A percentile compares a stretch with the other conserved stretches of the same genome.
phyloP scores from a whole-genome alignment of 768 basidiomycete species.

The Boletellus ananas region DNA sequence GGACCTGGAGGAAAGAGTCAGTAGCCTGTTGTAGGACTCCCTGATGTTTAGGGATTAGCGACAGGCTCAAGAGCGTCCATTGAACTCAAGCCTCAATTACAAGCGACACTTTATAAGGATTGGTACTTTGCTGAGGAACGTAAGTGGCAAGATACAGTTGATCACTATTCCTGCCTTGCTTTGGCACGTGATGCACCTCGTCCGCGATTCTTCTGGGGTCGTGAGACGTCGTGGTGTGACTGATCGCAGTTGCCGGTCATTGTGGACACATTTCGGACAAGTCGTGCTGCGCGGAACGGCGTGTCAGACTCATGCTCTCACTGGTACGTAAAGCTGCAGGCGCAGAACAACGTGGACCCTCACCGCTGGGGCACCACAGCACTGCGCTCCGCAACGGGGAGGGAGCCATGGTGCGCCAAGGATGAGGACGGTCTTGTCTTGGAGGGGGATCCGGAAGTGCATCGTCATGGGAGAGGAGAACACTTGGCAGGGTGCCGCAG shows the following conservation, averaged over 20 bases:
- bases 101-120: no score
- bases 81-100: no score
- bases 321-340: no score
- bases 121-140: no score
- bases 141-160: no score
- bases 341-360: background rate
- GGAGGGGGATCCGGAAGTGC: constrained; percentile 17
- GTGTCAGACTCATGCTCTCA: background rate
- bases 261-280: background rate
- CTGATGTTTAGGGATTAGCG: no score
- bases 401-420: constrained; percentile 17
- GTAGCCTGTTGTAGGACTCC: no score
- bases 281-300: background rate
- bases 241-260: background rate
- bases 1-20: no score
- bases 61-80: no score
- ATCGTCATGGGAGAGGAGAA: constrained; percentile 22
- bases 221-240: background rate
- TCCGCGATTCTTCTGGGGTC: no score
- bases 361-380: background rate
- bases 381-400: constrained; percentile 4
- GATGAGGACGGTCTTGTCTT: constrained; percentile 20
- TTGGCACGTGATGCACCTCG: no score
- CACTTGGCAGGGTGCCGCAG: constrained; percentile 23
- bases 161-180: no score